Conservation (phyloP, 2,329 filamentous ascomycete species). For the Claviceps purpurea region DNA sequence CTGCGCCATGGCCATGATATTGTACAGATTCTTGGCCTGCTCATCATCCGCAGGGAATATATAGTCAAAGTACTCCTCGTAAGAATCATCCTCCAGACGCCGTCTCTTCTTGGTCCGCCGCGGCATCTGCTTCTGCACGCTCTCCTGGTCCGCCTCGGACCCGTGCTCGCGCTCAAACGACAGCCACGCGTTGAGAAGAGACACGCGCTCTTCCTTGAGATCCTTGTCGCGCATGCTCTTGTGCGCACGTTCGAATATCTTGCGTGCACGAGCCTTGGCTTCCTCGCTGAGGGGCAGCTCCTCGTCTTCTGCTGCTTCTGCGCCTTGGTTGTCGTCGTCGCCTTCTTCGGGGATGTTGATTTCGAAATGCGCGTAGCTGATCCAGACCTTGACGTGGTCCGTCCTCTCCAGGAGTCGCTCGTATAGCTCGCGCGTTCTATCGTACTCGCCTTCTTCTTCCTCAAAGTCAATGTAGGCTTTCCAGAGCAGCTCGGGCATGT, state of each 20-base stretch:
- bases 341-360: conserved; percentile 77
- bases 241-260: conserved; percentile 75
- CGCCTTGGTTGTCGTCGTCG: conserved; percentile 21
- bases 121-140: conserved; percentile 87
- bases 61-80: conserved; percentile 92
- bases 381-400: conserved; percentile 99
- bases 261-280: conserved; percentile 70
- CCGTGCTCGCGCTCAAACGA: conserved; percentile 85
- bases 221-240: conserved; percentile 79
- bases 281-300: conserved; percentile 64
- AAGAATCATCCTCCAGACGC: conserved; percentile 80
- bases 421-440: conserved; percentile 67
- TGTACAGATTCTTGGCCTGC: conserved; percentile 69
- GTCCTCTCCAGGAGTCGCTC: conserved; percentile 87
- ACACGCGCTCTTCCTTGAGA: conserved; percentile 86
- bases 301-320: conserved; percentile 37
- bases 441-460: conserved; percentile 87
- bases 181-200: conserved; percentile 82
- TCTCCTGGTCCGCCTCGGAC: conserved; percentile 57
- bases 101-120: conserved; percentile 83
- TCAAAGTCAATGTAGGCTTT: conserved; percentile 98
- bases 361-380: conserved; percentile 96
- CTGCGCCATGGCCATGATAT: conserved; percentile 72
- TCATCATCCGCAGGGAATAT: conserved; percentile 93
- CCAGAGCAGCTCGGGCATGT: conserved; percentile 97